Base-by-base conservation (phyloP, 78 protist genomes). In the Tieghemostelium lacteum region DNA sequence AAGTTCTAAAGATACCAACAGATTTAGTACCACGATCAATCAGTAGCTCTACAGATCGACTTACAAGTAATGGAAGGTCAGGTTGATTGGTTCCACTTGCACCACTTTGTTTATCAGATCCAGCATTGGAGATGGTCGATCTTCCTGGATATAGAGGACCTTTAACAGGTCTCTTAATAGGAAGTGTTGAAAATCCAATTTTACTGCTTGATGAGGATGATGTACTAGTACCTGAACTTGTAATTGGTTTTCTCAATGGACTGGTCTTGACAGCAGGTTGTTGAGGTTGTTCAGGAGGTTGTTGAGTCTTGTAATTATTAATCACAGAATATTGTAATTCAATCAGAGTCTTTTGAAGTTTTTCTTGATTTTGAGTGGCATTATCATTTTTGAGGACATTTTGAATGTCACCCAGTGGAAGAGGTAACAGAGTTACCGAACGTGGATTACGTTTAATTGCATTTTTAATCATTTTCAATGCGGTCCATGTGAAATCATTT, bases 91-190 rank as follows among this genome's bases (percentile, higher is more conserved):
- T 37, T 20, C 28, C 33, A 22, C 36, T 28, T 20, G 39, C 26
- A 22, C 65, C 16, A 19, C 33, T 57, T 33, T 52, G 40, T 33
- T 7, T 3, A 14, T 26, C 12, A 12, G 16, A 1, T 4, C 34
- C 4, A 17, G 22, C n/a, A 22, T 17, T 8, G 29, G 6, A 5
- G 37, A 33, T 31, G 4, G 67, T n/a, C 20, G 40, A 40, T 57
- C 78, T 40, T 24, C 91, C 91, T 42, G 91, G 91, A 69, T 83
- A 83, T 29, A 83, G 67, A 22, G 91, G 91, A 14, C 91, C 91
- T 60, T 72, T 55, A 22, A 62, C 33, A 7, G 80, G 86, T 60
- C 86, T 50, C 29, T 63, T 63, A 55, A 73, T 73, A 2, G 86
- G 63, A 31, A 62, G 33, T 20, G 77, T 71, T 19, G 16, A 20